These are phyloP conservation scores for Usnea hakonensis DNA, from an alignment of 495 filamentous ascomycete species.

Conservation along the genomic window DNA sequence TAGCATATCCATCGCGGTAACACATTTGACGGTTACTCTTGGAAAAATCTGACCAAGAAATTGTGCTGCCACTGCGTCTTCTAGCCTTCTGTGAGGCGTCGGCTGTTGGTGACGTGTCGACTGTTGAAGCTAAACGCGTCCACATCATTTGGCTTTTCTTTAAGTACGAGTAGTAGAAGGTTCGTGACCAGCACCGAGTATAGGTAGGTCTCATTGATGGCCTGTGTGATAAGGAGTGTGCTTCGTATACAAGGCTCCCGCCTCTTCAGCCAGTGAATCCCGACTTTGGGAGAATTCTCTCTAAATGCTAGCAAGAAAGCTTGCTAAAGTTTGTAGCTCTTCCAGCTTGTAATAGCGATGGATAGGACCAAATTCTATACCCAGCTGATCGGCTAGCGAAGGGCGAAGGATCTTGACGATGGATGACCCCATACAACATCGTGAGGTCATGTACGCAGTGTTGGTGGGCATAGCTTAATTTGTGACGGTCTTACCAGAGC, in stretches of 20 bases:
- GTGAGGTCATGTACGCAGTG: background rate
- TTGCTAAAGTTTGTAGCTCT: background rate
- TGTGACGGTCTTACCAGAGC: background rate
- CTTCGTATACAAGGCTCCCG: background rate
- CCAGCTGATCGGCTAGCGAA: background rate
- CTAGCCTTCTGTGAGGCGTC: no score
- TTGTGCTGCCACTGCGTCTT: no score
- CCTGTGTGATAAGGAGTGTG: background rate
- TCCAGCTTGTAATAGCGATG: background rate
- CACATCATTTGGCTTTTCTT: no score
- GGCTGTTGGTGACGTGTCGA: no score
- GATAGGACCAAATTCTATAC: background rate
- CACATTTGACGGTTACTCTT: no score
- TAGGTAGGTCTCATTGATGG: no score
- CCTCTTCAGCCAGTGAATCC: background rate
- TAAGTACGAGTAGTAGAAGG: no score
- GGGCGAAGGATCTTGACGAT: background rate
- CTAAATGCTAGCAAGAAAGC: background rate
- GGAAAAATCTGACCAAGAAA: no score
- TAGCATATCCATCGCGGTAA: no score
- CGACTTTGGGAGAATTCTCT: background rate
- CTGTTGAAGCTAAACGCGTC: no score
- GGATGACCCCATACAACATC: background rate
- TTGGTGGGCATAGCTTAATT: background rate
- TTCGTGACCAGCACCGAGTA: no score